Conservation (phyloP, 2,329 filamentous ascomycete genomes). For the Hypoxylon sp. region DNA sequence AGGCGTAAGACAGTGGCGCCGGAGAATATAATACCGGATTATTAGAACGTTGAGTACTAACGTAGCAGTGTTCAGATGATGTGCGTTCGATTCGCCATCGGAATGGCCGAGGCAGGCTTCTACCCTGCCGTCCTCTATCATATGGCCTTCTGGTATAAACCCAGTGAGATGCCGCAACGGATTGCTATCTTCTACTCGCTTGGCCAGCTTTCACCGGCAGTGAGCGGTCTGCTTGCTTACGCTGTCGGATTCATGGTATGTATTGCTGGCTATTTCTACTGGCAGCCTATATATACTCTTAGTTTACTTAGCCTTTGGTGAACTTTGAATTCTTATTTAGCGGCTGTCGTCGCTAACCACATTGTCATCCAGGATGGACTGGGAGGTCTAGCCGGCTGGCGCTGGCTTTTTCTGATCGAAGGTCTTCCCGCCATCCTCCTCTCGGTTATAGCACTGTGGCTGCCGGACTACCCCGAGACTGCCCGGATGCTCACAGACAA, state of each 20-base stretch:
- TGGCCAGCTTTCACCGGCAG: constrained; percentile 54
- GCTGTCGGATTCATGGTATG: constrained; percentile 56
- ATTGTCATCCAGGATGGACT: constrained; percentile 45
- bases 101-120: constrained; percentile 56
- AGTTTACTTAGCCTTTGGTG: neutral
- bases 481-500: constrained; percentile 51
- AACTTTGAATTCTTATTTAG: neutral
- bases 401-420: constrained; percentile 58
- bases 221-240: constrained; percentile 57
- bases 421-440: constrained; percentile 55
- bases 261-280: neutral
- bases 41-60: constrained; percentile 4
- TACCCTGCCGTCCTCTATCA: constrained; percentile 57
- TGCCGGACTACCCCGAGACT: constrained; percentile 56
- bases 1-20: constrained; percentile 39
- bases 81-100: constrained; percentile 57
- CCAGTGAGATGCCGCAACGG: constrained; percentile 54
- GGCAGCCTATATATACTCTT: too few relatives aligned
- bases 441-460: constrained; percentile 51
- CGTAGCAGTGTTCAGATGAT: constrained; percentile 50
- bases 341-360: neutral
- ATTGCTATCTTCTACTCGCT: constrained; percentile 58
- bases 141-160: constrained; percentile 59
- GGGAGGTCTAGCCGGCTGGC: constrained; percentile 55
- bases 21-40: neutral